These are phyloP conservation scores for Cytospora paraplurivora DNA, from an alignment of 2,329 filamentous ascomycete genomes.

Conservation along the genomic window DNA sequence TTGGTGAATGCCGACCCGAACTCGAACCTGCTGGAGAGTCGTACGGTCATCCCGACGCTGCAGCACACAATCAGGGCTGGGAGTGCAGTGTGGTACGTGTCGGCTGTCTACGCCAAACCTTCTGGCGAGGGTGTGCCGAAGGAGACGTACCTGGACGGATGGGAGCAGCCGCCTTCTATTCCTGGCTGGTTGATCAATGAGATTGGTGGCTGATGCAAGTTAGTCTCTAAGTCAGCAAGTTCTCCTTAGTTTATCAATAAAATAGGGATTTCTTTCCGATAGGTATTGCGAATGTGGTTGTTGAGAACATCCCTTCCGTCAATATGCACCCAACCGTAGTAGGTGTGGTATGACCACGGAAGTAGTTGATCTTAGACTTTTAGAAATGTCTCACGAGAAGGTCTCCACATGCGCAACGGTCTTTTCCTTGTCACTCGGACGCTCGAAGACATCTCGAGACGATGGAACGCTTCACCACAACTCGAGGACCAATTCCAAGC, in stretches of 20 bases:
- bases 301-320: not conserved
- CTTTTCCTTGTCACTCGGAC: not conserved
- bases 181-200: conserved; percentile 62
- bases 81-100: conserved; percentile 66
- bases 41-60: conserved; percentile 72
- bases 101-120: conserved; percentile 72
- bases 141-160: conserved; percentile 57
- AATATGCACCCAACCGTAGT: conserved; percentile 8
- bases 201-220: conserved; percentile 39
- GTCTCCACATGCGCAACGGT: not conserved
- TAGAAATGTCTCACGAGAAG: not conserved
- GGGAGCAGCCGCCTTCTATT: conserved; percentile 59
- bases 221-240: not conserved
- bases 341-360: not conserved
- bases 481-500: not conserved
- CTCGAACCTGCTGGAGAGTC: conserved; percentile 72
- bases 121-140: conserved; percentile 53
- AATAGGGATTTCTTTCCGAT: not conserved
- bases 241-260: not conserved
- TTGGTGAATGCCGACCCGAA: conserved; percentile 78
- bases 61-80: conserved; percentile 62
- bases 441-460: conserved; percentile 1
- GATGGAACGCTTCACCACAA: conserved; percentile 6
- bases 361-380: not conserved
- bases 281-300: not conserved